These are phyloP conservation scores for Pichia nakasei DNA, from an alignment of 805 yeast genomes.

Conservation along the genomic window DNA sequence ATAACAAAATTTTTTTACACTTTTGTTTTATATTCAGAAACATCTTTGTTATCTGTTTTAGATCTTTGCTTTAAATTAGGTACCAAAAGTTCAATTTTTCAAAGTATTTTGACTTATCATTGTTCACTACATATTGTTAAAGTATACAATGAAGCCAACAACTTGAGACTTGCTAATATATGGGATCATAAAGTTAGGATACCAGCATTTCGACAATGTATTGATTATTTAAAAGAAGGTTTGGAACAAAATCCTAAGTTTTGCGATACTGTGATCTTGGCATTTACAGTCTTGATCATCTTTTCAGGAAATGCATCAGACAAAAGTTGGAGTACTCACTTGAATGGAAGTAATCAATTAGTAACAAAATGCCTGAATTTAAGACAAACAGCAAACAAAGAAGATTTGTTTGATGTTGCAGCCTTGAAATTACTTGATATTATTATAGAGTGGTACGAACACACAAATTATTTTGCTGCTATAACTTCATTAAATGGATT, in stretches of 20 bases:
- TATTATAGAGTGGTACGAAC: conserved; percentile 7
- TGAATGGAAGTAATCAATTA: conserved; percentile 8
- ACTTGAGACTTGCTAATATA: not conserved
- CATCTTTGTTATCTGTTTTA: not conserved
- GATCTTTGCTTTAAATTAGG: conserved; percentile 6
- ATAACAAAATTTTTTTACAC: conserved; percentile 7
- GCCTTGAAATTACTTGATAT: conserved; percentile 8
- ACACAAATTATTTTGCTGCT: conserved; percentile 5
- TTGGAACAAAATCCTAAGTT: conserved; percentile 4
- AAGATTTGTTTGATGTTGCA: conserved; percentile 1
- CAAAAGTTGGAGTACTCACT: conserved; percentile 10
- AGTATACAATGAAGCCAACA: conserved; percentile 2
- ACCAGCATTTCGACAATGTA: conserved; percentile 8
- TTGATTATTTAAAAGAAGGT: conserved; percentile 4
- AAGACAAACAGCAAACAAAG: not conserved
- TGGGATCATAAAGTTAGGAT: conserved; percentile 9
- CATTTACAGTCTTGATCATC: conserved; percentile 8
- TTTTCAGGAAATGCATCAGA: conserved; percentile 10
- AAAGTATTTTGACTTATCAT: conserved; percentile 9
- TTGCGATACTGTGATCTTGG: conserved; percentile 2
- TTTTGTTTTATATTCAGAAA: conserved; percentile 8
- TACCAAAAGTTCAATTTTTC: conserved; percentile 8
- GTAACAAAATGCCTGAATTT: conserved; percentile 2
- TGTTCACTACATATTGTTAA: conserved; percentile 8
- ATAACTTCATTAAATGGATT: conserved; percentile 7